Base-by-base conservation (phyloP, 176 grass and related monocot species). In the Musa troglodytarum region DNA sequence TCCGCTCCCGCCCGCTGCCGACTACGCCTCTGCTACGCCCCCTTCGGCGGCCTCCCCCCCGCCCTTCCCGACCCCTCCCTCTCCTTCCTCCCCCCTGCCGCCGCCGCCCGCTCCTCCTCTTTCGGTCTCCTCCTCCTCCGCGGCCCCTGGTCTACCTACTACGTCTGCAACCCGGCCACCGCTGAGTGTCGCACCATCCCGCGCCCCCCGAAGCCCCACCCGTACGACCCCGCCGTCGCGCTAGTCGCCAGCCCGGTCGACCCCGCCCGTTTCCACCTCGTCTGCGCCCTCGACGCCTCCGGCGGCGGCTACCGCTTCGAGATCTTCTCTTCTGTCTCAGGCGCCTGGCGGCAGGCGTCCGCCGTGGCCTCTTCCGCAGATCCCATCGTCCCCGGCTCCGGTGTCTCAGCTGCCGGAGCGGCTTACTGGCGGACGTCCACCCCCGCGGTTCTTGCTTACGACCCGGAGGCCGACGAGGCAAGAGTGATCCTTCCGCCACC, bases 91-190 rank as follows among this genome's bases (percentile, higher is more conserved):
- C 78, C 78, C 22, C 78, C 78, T 13, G 43, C 78, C 15, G 69
- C 71, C 68, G 64, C 57, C 78, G 78, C 71, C 78, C 43, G 49
- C 22, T 80, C 69, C 69, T 80, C 78, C 43, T 80, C 78, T 21
- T 57, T 56, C 8, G 78, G 78, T 56, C 78, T 80, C 15, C 29
- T 80, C 69, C 78, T 80, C 57, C 69, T 72, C 55, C 69, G 68
- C 22, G 78, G 78, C 9, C 69, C 78, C n/a, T 80, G 78, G 78
- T 80, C 78, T 1, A 20, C 78, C 14, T 80, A 80, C 49, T 80
- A 80, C 69, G 23, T 80, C 78, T 80, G 78, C 78, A 73, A 73
- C 15, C 78, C 69, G 17, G 78, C 78, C 78, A 73, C 78, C 43
- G 56, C 69, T 16, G 54, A 64, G 22, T 73, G 69, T 20, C 55